These are phyloP conservation scores for Aspergillus vadensis DNA, from an alignment of 2,329 filamentous ascomycete genomes.

Conservation along the genomic window DNA sequence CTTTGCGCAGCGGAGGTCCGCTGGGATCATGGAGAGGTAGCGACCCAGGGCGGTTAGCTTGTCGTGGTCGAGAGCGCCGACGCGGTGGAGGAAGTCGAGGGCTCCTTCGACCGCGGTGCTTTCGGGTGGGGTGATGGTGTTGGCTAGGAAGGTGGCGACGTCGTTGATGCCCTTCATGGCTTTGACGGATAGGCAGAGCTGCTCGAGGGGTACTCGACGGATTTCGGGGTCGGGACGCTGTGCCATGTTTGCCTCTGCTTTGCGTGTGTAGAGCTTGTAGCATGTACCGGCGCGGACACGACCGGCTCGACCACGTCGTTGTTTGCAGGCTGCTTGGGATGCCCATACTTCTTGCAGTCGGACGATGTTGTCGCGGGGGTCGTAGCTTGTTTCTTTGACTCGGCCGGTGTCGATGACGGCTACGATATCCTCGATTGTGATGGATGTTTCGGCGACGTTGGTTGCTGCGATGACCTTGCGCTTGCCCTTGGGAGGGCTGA, in stretches of 20 bases:
- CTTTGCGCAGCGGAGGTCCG: constrained; percentile 89
- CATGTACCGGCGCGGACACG: constrained; percentile 88
- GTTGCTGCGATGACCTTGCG: constrained; percentile 93
- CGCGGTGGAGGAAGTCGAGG: constrained; percentile 73
- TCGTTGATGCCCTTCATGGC: constrained; percentile 85
- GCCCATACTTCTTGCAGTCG: constrained; percentile 95
- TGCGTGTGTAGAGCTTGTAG: constrained; percentile 92
- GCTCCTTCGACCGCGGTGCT: constrained; percentile 83
- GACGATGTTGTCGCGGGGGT: constrained; percentile 88
- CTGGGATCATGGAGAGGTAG: constrained; percentile 92
- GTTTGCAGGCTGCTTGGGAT: constrained; percentile 89
- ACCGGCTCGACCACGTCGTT: constrained; percentile 88
- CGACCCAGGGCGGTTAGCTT: constrained; percentile 87
- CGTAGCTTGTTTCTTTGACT: constrained; percentile 95
- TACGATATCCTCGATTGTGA: constrained; percentile 96
- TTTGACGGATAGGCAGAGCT: constrained; percentile 89
- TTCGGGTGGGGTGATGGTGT: constrained; percentile 86
- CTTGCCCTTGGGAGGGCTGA: constrained; percentile 71
- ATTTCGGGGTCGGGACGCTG: constrained; percentile 93
- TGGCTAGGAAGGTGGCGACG: constrained; percentile 76
- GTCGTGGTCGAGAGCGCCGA: constrained; percentile 85
- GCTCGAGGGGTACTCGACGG: constrained; percentile 85
- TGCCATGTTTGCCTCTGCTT: constrained; percentile 79
- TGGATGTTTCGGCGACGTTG: constrained; percentile 96
- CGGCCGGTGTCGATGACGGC: constrained; percentile 93